Percentiles rank a stretch among this genome's conserved stretches.
phyloP scores from a whole-genome alignment of 2,329 filamentous ascomycete genomes.

The Monosporascus sp. region DNA sequence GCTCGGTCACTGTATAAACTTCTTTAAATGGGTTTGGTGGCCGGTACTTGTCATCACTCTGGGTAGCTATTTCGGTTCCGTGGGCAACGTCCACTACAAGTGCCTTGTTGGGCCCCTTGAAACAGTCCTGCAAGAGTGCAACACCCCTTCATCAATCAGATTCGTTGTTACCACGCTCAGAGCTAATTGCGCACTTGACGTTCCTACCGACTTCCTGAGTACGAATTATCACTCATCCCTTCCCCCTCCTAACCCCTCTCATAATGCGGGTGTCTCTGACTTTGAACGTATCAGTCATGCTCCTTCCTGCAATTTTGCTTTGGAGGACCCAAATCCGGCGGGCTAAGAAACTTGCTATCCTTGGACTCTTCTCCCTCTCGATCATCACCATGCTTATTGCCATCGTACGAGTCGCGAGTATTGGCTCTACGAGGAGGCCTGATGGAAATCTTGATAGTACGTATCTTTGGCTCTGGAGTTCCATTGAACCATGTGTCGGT shows the following conservation, averaged over 20 bases:
- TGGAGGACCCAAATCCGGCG: slow-evolving; percentile 7
- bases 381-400: slow-evolving; percentile 7
- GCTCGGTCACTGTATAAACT: slow-evolving; percentile 1
- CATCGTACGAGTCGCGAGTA: slow-evolving; percentile 4
- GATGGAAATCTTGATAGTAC: background rate
- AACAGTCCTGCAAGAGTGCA: background rate
- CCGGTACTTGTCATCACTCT: slow-evolving; percentile 1
- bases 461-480: slow-evolving; percentile 7
- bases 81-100: background rate
- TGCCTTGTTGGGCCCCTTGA: background rate
- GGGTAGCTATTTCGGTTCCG: background rate
- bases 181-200: slow-evolving; percentile 1
- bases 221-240: no score
- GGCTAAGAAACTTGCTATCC: slow-evolving; percentile 6
- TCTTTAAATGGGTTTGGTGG: slow-evolving; percentile 4
- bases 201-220: slow-evolving; percentile 3
- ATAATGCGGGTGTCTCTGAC: no score
- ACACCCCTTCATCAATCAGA: background rate
- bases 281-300: slow-evolving; percentile 1
- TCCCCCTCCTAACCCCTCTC: no score
- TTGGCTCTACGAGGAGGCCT: background rate
- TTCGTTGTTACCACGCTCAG: background rate
- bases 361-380: slow-evolving; percentile 7
- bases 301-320: slow-evolving; percentile 5
- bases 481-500: slow-evolving; percentile 3